Percentiles rank a stretch among this genome's conserved stretches.
Conservation (phyloP, 148 eudicot genomes). For the Silene latifolia region DNA sequence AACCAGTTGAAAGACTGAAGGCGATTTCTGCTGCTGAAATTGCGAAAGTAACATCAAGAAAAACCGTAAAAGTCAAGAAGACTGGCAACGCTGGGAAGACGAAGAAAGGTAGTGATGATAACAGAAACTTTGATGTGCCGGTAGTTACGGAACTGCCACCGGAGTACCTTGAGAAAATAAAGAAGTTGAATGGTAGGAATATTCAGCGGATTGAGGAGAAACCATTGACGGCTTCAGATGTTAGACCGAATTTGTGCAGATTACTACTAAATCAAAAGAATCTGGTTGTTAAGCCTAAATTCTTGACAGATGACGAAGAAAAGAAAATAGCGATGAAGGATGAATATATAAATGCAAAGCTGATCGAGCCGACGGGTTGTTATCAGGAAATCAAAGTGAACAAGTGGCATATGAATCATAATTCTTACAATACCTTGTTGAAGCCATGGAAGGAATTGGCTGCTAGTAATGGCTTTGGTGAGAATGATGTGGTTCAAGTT, state of each 20-base stretch:
- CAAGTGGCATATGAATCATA: not conserved
- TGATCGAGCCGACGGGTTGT: not conserved
- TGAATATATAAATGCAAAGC: not conserved
- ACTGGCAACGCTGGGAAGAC: not conserved
- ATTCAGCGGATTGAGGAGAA: not conserved
- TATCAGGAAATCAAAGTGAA: not conserved
- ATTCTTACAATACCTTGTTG: not conserved
- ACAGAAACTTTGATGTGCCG: not conserved
- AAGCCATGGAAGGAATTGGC: not conserved
- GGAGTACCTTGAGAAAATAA: not conserved
- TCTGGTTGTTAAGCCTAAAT: not conserved
- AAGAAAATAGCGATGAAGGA: not conserved
- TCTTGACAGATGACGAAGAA: not conserved
- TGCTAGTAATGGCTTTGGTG: not conserved
- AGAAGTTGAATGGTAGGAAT: not conserved
- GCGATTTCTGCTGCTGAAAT: not conserved
- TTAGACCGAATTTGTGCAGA: not conserved
- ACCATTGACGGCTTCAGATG: not conserved
- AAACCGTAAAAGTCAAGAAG: not conserved
- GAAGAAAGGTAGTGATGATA: not conserved
- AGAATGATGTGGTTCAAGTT: not conserved
- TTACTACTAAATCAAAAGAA: not conserved
- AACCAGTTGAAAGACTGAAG: not conserved
- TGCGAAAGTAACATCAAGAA: not conserved
- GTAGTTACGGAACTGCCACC: not conserved